phyloP scores from a whole-genome alignment of 805 yeast species.

The Clavispora asparagi region DNA sequence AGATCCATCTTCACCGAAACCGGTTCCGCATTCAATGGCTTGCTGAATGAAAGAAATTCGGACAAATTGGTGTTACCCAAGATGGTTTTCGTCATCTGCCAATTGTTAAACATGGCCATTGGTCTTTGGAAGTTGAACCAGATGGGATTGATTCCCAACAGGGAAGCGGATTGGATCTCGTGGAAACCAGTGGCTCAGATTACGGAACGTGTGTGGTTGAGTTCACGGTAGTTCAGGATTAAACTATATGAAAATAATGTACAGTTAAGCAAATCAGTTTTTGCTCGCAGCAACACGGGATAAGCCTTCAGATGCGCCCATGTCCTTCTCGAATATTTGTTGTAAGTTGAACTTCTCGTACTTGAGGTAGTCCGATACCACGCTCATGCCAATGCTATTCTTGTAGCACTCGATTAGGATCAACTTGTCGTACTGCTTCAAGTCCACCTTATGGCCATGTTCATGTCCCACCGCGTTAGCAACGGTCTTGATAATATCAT shows the following conservation, averaged over 20 bases:
- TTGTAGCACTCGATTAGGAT: conserved; percentile 86
- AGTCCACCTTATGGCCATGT: conserved; percentile 71
- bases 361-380: conserved; percentile 60
- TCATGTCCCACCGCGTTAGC: conserved; percentile 70
- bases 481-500: conserved; percentile 64
- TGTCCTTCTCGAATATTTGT: conserved; percentile 58
- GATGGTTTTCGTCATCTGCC: conserved; percentile 42
- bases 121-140: conserved; percentile 81
- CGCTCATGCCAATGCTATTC: conserved; percentile 82
- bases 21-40: conserved; percentile 47
- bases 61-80: conserved; percentile 37
- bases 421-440: conserved; percentile 72
- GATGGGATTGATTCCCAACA: conserved; percentile 90
- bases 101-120: conserved; percentile 54
- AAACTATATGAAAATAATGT: background rate
- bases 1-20: conserved; percentile 61
- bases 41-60: conserved; percentile 34
- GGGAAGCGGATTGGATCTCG: conserved; percentile 84
- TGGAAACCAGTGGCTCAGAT: conserved; percentile 53
- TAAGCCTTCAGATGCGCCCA: conserved; percentile 15
- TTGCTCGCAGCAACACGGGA: conserved; percentile 9
- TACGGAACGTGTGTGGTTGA: conserved; percentile 5
- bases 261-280: background rate
- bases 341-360: conserved; percentile 73
- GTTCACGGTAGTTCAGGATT: background rate